Conservation (phyloP, 2,329 filamentous ascomycete species). For the Fusarium pseudoanthophilum region DNA sequence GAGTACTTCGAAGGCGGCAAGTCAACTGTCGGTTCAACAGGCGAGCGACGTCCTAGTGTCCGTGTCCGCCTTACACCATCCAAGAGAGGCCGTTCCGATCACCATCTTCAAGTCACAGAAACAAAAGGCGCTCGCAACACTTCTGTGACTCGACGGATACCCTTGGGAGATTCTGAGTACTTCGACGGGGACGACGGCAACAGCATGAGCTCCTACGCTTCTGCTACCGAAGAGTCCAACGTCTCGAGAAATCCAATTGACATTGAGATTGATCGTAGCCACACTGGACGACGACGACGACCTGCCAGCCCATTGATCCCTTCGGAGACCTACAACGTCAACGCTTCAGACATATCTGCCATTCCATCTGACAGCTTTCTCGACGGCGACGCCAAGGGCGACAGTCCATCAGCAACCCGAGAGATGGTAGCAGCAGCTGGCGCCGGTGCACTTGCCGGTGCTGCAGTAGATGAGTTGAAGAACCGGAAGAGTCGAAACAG, state of each 20-base stretch:
- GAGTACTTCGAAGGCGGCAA: slow-evolving; percentile 93
- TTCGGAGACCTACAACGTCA: slow-evolving; percentile 70
- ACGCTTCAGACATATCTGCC: slow-evolving; percentile 87
- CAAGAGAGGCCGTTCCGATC: slow-evolving; percentile 69
- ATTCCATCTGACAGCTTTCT: slow-evolving; percentile 71
- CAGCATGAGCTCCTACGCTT: slow-evolving; percentile 79
- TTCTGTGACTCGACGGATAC: slow-evolving; percentile 64
- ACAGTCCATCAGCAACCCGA: slow-evolving; percentile 53
- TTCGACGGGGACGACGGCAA: slow-evolving; percentile 69
- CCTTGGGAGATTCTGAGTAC: slow-evolving; percentile 58
- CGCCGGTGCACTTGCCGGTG: slow-evolving; percentile 50
- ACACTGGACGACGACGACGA: slow-evolving; percentile 60
- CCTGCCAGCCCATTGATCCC: slow-evolving; percentile 76
- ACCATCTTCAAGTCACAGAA: slow-evolving; percentile 89
- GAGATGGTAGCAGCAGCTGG: slow-evolving; percentile 53
- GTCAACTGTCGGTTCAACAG: slow-evolving; percentile 60
- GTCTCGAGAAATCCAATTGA: slow-evolving; percentile 83
- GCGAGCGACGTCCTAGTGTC: slow-evolving; percentile 82
- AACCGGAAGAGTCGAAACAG: slow-evolving; percentile 58
- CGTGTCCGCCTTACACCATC: slow-evolving; percentile 83
- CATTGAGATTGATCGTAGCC: slow-evolving; percentile 81
- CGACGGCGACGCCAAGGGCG: slow-evolving; percentile 61
- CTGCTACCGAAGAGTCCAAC: slow-evolving; percentile 82
- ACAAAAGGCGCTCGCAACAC: slow-evolving; percentile 78
- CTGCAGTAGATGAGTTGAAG: slow-evolving; percentile 55